Evolutionary conservation across 345 rosid species (phyloP), one percentile per base, ranked within the genome.

Genomic region (Rhodamnia argentea): DNA sequence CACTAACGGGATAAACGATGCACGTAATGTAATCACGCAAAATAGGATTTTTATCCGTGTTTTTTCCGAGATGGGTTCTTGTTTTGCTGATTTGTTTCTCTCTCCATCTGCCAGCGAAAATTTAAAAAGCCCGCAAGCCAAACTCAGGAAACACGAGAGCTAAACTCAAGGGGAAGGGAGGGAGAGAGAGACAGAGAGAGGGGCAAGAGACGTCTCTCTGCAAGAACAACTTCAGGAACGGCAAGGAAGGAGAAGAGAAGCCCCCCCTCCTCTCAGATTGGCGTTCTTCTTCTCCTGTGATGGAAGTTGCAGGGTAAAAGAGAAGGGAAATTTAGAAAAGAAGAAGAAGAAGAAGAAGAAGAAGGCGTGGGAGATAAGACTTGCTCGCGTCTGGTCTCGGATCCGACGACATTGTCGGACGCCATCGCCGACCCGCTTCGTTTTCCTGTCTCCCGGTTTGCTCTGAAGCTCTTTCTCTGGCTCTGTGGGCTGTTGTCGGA

Each of bases 391-490:
- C 82, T 51, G 85, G 74, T 52, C 53, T 86, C 74, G 88, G 91
- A 87, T 91, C 90, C 91, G 89, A 74, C 87, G 85, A 87, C 56
- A 64, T 64, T 64, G 86, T 88, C 90, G 91, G 93, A 57, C 87
- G 91, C 87, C 83, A 85, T 87, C 42, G 15, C 87, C 84, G 59
- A 83, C 59, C 24, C 52, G 62, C 82, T 81, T 54, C 82, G 78
- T 82, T 86, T 37, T 83, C 59, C 56, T 52, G 54, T 85, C 58
- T 86, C 88, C 82, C 82, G 85, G 53, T 37, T 55, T 87, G 83
- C 76, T 54, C 83, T 70, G 50, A 40, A 20, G 60, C 76, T 26
- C 52, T 40, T 54, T 44, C 82, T n/a, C 27, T 26, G 56, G 37
- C 57, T 29, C 58, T 29, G 86, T 6, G 40, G 52, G 82, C 47